Conservation (phyloP, 2,329 filamentous ascomycete genomes). For the Graphiopsis chlorocephala region DNA sequence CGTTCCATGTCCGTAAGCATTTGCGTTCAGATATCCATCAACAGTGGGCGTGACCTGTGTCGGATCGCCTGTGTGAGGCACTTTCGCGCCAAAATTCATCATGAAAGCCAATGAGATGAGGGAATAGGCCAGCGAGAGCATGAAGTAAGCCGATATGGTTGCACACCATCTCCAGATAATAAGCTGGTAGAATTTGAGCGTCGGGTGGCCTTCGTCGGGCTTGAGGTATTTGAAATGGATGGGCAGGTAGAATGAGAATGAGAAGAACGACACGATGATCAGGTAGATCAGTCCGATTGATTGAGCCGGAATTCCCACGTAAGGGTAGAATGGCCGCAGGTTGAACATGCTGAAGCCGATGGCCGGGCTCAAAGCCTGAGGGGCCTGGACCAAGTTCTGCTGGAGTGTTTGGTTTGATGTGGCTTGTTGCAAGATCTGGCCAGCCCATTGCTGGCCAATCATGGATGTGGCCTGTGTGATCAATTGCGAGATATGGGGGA, state of each 20-base stretch:
- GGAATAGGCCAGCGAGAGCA: conserved; percentile 62
- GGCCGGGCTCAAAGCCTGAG: conserved; percentile 55
- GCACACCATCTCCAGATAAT: conserved; percentile 58
- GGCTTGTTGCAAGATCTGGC: conserved; percentile 41
- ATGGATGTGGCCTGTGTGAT: conserved; percentile 45
- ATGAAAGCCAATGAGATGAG: conserved; percentile 63
- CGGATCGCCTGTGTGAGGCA: conserved; percentile 42
- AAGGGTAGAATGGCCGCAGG: conserved; percentile 58
- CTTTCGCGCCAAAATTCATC: conserved; percentile 54
- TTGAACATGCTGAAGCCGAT: conserved; percentile 58
- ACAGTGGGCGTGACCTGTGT: conserved; percentile 39
- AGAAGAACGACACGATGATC: conserved; percentile 67
- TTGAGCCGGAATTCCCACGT: conserved; percentile 55
- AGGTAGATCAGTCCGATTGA: conserved; percentile 64
- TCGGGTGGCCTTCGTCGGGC: conserved; percentile 52
- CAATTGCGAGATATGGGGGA: conserved; percentile 51
- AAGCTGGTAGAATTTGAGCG: conserved; percentile 57
- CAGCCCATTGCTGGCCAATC: conserved; percentile 50
- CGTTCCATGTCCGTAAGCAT: conserved; percentile 56
- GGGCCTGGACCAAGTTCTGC: conserved; percentile 45
- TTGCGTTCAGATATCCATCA: conserved; percentile 41
- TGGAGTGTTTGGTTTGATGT: conserved; percentile 38
- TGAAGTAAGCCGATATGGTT: conserved; percentile 57
- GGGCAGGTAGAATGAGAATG: conserved; percentile 62
- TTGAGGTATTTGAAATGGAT: conserved; percentile 59